Evolutionary conservation across 2,329 filamentous ascomycete species (phyloP).

Genomic region (Fusarium ramigenum): DNA sequence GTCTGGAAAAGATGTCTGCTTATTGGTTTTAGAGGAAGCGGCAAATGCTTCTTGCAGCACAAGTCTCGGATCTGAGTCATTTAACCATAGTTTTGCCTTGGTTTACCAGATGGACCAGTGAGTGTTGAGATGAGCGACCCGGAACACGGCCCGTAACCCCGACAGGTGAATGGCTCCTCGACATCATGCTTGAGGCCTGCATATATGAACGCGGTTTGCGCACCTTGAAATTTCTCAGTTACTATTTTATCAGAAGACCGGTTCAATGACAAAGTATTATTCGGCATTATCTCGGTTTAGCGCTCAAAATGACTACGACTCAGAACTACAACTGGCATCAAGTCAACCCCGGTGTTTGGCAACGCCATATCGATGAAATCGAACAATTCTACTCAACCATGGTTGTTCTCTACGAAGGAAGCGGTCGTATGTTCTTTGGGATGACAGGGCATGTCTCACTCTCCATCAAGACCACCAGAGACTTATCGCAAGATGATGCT

Average conservation of each 20-base stretch:
- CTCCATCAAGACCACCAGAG: not conserved
- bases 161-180: not conserved
- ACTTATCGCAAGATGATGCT: not conserved
- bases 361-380: slow-evolving; percentile 51
- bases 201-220: not conserved
- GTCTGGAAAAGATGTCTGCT: fast-evolving
- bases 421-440: slow-evolving; percentile 52
- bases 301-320: not conserved
- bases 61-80: fast-evolving
- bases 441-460: slow-evolving; percentile 53
- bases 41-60: not conserved
- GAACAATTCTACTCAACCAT: slow-evolving; percentile 54
- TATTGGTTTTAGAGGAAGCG: not conserved
- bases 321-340: slow-evolving; percentile 38
- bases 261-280: no score
- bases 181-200: not conserved
- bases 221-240: not conserved
- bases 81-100: not conserved
- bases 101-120: not conserved
- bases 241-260: no score
- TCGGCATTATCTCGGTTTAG: no score
- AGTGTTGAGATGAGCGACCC: fast-evolving
- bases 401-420: slow-evolving; percentile 47
- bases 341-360: slow-evolving; percentile 43
- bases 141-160: not conserved